These are phyloP conservation scores for Acanthamoeba sp. DNA, from an alignment of 208 protist genomes.

Conservation along the genomic window DNA sequence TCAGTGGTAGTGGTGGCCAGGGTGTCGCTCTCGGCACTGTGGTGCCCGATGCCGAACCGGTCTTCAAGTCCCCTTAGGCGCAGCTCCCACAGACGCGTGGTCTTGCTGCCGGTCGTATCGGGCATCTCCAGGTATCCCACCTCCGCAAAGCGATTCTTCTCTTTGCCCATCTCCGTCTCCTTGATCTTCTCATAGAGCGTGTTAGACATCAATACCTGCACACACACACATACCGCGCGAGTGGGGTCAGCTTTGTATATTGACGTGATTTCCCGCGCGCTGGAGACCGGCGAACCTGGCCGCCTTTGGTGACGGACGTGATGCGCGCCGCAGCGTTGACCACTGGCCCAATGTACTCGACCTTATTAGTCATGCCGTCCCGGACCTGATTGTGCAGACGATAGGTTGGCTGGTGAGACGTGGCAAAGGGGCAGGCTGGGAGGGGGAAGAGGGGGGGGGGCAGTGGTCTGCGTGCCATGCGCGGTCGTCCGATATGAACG, in stretches of 20 bases:
- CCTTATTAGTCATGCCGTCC: conserved; percentile 68
- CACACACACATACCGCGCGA: neutral
- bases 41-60: neutral
- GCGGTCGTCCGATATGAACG: conserved; percentile 70
- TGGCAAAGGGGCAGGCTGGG: no score
- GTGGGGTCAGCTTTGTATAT: neutral
- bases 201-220: neutral
- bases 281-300: neutral
- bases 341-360: conserved; percentile 84
- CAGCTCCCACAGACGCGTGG: neutral
- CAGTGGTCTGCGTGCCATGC: neutral
- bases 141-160: neutral
- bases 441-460: no score
- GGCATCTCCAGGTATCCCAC: conserved; percentile 24
- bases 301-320: conserved; percentile 30
- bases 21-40: neutral
- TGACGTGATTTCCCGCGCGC: neutral
- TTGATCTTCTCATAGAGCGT: neutral
- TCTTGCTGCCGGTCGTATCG: neutral
- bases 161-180: neutral
- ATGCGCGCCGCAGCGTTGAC: conserved; percentile 73
- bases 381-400: conserved; percentile 13
- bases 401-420: no score
- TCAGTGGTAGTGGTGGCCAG: neutral
- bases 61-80: neutral